A percentile compares a stretch with the other conserved stretches of the same genome.
phyloP scores from a whole-genome alignment of 805 yeast species.

The Starmerella etchellsii region DNA sequence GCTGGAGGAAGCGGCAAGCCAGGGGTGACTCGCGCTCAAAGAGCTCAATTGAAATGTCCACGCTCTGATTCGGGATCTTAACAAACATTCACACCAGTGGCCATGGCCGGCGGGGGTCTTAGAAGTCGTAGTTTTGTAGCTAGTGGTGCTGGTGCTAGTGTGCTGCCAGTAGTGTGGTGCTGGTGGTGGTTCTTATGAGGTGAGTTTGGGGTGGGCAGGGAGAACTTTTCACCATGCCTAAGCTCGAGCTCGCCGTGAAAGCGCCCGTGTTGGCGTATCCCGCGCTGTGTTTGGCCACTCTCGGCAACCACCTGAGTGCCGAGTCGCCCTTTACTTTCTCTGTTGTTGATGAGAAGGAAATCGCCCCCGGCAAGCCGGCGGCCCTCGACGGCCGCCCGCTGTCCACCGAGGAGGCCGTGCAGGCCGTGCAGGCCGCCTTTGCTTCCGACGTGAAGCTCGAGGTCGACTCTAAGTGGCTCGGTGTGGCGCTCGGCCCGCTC shows the following conservation, averaged over 20 bases:
- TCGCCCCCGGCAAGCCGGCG: constrained; percentile 33
- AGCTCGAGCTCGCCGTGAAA: constrained; percentile 63
- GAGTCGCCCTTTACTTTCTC: constrained; percentile 41
- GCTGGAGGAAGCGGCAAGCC: constrained; percentile 6
- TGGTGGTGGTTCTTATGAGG: too few species aligned
- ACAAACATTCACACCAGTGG: constrained; percentile 6
- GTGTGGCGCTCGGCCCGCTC: constrained; percentile 53
- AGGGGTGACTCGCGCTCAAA: constrained; percentile 7
- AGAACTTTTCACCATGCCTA: constrained; percentile 2
- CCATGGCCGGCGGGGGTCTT: background rate
- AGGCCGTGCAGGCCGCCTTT: constrained; percentile 29
- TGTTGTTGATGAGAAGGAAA: constrained; percentile 60
- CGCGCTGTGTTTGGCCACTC: constrained; percentile 62
- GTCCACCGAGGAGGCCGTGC: constrained; percentile 32
- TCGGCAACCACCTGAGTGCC: constrained; percentile 42
- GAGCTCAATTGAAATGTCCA: constrained; percentile 4
- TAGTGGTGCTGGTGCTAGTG: too few species aligned
- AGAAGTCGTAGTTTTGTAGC: too few species aligned
- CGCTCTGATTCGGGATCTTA: background rate
- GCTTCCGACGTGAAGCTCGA: constrained; percentile 31
- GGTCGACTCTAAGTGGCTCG: constrained; percentile 44
- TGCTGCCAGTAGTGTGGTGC: too few species aligned
- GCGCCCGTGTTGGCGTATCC: constrained; percentile 75
- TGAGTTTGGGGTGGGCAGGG: too few species aligned
- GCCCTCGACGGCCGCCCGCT: constrained; percentile 30